Evolutionary conservation across 2,329 filamentous ascomycete species (phyloP).

Genomic region (Claviceps pusilla): DNA sequence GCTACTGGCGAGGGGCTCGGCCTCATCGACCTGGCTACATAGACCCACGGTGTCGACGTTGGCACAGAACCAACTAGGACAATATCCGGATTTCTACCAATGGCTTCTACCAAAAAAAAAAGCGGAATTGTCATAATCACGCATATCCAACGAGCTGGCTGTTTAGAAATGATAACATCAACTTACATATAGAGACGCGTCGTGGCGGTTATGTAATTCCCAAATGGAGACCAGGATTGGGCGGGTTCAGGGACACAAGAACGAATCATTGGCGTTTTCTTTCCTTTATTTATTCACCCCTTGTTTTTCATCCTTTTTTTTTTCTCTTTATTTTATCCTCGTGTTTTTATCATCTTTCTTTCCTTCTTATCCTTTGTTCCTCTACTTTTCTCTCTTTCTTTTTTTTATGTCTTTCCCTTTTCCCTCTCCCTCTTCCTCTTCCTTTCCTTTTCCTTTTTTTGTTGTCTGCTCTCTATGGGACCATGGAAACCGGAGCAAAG

Average conservation of each 20-base stretch:
- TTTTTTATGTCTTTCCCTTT: background rate
- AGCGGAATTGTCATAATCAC: no score
- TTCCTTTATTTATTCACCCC: background rate
- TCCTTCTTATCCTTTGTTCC: background rate
- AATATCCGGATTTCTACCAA: background rate
- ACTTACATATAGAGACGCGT: background rate
- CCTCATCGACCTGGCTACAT: conserved; percentile 1
- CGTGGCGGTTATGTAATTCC: no score
- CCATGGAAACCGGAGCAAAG: background rate
- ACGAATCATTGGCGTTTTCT: background rate
- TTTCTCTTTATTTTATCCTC: background rate
- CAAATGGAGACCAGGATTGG: no score
- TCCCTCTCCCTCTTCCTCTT: background rate
- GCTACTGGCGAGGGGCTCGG: conserved; percentile 1
- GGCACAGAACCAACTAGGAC: background rate
- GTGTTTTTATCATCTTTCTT: no score
- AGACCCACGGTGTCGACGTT: background rate
- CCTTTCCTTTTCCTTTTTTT: background rate
- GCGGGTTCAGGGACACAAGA: background rate
- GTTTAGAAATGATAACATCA: background rate
- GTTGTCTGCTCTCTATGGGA: background rate
- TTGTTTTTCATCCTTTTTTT: no score
- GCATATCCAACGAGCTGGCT: background rate
- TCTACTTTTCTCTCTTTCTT: background rate
- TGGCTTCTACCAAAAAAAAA: no score